phyloP scores from a whole-genome alignment of 2,329 filamentous ascomycete species.

The Fusarium continuum region DNA sequence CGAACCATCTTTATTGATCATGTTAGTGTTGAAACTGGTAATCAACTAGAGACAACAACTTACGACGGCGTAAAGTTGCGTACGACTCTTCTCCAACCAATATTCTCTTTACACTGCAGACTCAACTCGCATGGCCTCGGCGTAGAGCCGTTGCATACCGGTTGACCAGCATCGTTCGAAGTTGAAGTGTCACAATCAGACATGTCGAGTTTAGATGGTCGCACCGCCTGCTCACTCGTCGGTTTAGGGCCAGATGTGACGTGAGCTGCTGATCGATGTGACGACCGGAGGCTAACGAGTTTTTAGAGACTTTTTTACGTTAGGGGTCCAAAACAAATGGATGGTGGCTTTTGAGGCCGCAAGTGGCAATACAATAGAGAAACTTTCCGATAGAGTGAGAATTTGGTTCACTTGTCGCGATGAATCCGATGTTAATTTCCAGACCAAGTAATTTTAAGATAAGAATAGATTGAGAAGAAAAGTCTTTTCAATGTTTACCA shows the following conservation, averaged over 20 bases:
- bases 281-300: slow-evolving; percentile 19
- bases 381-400: background rate
- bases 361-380: background rate
- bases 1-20: slow-evolving; percentile 60
- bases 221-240: slow-evolving; percentile 2
- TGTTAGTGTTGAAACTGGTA: background rate
- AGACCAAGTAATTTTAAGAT: background rate
- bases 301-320: slow-evolving; percentile 1
- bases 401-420: background rate
- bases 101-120: slow-evolving; percentile 47
- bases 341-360: background rate
- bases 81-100: slow-evolving; percentile 57
- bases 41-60: slow-evolving; percentile 40
- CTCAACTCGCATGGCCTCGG: slow-evolving; percentile 22
- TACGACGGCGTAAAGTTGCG: slow-evolving; percentile 65
- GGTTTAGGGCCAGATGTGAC: slow-evolving; percentile 8
- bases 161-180: slow-evolving; percentile 4
- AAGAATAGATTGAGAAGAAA: background rate
- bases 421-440: background rate
- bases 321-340: background rate
- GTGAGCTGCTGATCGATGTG: slow-evolving; percentile 23
- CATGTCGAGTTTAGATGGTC: slow-evolving; percentile 19
- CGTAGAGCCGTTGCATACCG: slow-evolving; percentile 12
- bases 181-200: slow-evolving; percentile 20
- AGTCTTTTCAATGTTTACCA: background rate